Conservation (phyloP, 1,284 basidiomycete genomes). For the Microbotryomycetes sp. region DNA sequence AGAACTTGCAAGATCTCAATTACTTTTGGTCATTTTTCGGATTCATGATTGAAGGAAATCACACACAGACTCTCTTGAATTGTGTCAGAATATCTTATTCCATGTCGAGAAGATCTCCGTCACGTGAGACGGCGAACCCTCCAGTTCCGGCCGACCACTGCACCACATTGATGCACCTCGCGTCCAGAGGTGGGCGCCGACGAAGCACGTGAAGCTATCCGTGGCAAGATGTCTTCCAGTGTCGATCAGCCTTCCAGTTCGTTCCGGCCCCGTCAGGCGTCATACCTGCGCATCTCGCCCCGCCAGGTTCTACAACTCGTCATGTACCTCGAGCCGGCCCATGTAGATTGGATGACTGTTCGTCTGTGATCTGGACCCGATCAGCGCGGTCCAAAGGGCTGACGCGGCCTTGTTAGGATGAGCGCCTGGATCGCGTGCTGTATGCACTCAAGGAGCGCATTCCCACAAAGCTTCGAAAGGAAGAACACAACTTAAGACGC, state of each 20-base stretch:
- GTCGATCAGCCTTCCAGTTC: background rate
- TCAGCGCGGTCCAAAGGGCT: background rate
- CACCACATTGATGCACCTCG: too few species aligned
- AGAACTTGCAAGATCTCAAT: too few species aligned
- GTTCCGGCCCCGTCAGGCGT: slow-evolving; percentile 39
- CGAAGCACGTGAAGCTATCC: too few species aligned
- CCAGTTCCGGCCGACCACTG: too few species aligned
- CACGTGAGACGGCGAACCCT: too few species aligned
- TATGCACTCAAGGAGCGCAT: slow-evolving; percentile 37
- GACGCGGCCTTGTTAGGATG: slow-evolving; percentile 8
- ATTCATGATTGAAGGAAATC: too few species aligned
- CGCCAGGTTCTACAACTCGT: slow-evolving; percentile 40
- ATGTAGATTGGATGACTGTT: slow-evolving; percentile 42
- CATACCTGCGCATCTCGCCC: slow-evolving; percentile 42
- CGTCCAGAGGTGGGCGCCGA: too few species aligned
- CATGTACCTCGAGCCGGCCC: slow-evolving; percentile 42
- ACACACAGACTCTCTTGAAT: too few species aligned
- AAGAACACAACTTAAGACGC: slow-evolving; percentile 21
- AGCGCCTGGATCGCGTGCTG: slow-evolving; percentile 35
- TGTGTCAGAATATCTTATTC: too few species aligned
- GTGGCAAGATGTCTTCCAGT: background rate
- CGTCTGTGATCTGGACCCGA: slow-evolving; percentile 6
- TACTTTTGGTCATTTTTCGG: too few species aligned
- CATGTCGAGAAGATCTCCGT: too few species aligned
- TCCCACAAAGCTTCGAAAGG: slow-evolving; percentile 38